Conservation (phyloP, 805 yeast genomes). For the Metschnikowia amazonensis region DNA sequence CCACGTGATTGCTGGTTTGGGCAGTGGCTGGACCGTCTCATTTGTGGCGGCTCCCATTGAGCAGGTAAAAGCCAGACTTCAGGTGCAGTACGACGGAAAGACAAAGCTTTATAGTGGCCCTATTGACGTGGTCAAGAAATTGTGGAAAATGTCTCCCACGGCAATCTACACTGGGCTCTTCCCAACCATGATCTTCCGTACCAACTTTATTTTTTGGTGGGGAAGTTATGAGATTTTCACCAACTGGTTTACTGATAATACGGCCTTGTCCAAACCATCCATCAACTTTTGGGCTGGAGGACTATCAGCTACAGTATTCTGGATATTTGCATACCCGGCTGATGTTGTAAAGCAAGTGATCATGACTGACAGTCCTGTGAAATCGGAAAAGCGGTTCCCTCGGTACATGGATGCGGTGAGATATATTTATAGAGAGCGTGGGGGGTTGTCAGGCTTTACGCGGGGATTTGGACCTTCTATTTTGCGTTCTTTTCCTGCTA, state of each 20-base stretch:
- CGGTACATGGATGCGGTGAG: conserved; percentile 70
- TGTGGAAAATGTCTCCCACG: conserved; percentile 59
- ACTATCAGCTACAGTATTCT: conserved; percentile 76
- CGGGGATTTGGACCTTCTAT: conserved; percentile 80
- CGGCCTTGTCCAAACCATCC: conserved; percentile 61
- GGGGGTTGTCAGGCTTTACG: conserved; percentile 69
- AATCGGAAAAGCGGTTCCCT: conserved; percentile 61
- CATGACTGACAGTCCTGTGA: conserved; percentile 67
- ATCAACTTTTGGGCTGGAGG: conserved; percentile 94
- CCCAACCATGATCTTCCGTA: conserved; percentile 84
- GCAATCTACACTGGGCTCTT: conserved; percentile 64
- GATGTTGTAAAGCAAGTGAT: conserved; percentile 86
- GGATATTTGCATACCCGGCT: conserved; percentile 86
- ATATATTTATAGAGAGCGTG: conserved; percentile 52
- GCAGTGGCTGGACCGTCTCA: conserved; percentile 91
- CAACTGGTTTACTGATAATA: conserved; percentile 59
- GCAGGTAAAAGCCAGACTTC: conserved; percentile 81
- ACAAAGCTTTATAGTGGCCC: conserved; percentile 73
- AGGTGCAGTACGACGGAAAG: conserved; percentile 81
- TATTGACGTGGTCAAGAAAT: conserved; percentile 61
- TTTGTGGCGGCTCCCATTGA: conserved; percentile 96
- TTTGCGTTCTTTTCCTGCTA: conserved; percentile 84
- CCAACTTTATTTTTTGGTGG: conserved; percentile 91
- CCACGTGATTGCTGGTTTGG: conserved; percentile 67
- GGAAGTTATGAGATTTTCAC: conserved; percentile 84